Percentiles rank a stretch among this genome's conserved stretches.
These are phyloP conservation scores for Dactylellina haptotyla DNA, from an alignment of 2,329 filamentous ascomycete species.

Conservation along the genomic window DNA sequence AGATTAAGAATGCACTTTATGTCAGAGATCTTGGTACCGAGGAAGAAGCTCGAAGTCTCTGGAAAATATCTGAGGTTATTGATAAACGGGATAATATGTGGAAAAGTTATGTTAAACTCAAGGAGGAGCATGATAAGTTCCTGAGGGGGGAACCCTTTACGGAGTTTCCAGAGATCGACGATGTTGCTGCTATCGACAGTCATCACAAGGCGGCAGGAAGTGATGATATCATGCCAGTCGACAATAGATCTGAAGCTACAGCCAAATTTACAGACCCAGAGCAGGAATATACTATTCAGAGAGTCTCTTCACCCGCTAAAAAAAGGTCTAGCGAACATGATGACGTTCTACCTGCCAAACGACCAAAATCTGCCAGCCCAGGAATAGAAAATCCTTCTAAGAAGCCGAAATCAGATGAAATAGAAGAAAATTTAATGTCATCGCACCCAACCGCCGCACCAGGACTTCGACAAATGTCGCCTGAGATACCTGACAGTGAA, in stretches of 20 bases:
- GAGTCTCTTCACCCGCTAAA: slow-evolving; percentile 28
- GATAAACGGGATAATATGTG: slow-evolving; percentile 41
- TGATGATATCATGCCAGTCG: slow-evolving; percentile 1
- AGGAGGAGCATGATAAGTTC: slow-evolving; percentile 42
- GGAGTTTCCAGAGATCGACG: slow-evolving; percentile 34
- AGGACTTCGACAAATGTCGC: slow-evolving; percentile 7
- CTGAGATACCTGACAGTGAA: slow-evolving; percentile 23
- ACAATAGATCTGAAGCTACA: not conserved
- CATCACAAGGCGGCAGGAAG: not conserved
- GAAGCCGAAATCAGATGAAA: slow-evolving; percentile 16
- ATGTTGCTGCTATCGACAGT: not conserved
- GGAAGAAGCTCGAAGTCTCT: slow-evolving; percentile 39
- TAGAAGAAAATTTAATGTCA: not conserved
- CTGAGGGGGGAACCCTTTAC: slow-evolving; percentile 8
- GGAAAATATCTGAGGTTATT: slow-evolving; percentile 34
- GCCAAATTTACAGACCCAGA: not conserved
- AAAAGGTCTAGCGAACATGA: slow-evolving; percentile 26
- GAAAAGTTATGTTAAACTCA: slow-evolving; percentile 23
- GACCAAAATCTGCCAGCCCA: slow-evolving; percentile 33
- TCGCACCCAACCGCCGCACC: not conserved
- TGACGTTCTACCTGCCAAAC: slow-evolving; percentile 25
- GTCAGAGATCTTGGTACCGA: slow-evolving; percentile 26
- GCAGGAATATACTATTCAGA: not conserved
- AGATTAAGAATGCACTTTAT: slow-evolving; percentile 35
- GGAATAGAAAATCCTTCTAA: not conserved